A percentile compares a stretch with the other conserved stretches of the same genome.
Conservation (phyloP, 2,329 filamentous ascomycete genomes). For the Cercospora sp. region DNA sequence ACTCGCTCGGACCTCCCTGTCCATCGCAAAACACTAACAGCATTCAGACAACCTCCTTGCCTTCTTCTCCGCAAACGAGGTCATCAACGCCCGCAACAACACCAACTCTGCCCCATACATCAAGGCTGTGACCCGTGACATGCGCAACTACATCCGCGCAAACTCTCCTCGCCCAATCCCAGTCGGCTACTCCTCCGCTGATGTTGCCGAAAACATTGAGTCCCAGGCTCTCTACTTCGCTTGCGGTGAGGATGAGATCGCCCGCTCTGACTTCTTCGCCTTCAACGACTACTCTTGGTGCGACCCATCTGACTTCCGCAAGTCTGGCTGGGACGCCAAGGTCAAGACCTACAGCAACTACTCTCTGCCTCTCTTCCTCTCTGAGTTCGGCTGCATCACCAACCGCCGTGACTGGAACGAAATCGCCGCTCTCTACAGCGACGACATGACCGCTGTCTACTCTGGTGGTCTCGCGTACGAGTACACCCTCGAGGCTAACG, state of each 20-base stretch:
- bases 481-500: slow-evolving; percentile 77
- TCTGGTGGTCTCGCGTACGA: slow-evolving; percentile 95
- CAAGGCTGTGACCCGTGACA: slow-evolving; percentile 72
- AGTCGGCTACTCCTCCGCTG: slow-evolving; percentile 82
- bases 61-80: slow-evolving; percentile 79
- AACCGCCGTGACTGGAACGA: slow-evolving; percentile 81
- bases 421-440: slow-evolving; percentile 73
- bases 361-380: slow-evolving; percentile 86
- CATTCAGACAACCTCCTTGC: slow-evolving; percentile 71
- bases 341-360: slow-evolving; percentile 85
- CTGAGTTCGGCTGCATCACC: slow-evolving; percentile 86
- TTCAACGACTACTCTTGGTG: slow-evolving; percentile 92
- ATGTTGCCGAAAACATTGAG: slow-evolving; percentile 80
- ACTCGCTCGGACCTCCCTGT: slow-evolving; percentile 48
- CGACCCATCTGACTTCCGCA: slow-evolving; percentile 65
- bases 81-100: slow-evolving; percentile 64
- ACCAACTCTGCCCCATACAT: slow-evolving; percentile 68
- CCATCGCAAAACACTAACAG: not conserved
- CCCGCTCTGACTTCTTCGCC: slow-evolving; percentile 81
- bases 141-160: slow-evolving; percentile 77
- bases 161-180: slow-evolving; percentile 68
- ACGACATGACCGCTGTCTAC: slow-evolving; percentile 83
- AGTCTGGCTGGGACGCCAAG: slow-evolving; percentile 82
- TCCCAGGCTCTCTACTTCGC: slow-evolving; percentile 90
- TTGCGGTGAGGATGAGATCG: slow-evolving; percentile 76